Evolutionary conservation across 1,284 basidiomycete species (phyloP), one percentile per base, ranked within the genome.

Genomic region (Trichosporon faecale): DNA sequence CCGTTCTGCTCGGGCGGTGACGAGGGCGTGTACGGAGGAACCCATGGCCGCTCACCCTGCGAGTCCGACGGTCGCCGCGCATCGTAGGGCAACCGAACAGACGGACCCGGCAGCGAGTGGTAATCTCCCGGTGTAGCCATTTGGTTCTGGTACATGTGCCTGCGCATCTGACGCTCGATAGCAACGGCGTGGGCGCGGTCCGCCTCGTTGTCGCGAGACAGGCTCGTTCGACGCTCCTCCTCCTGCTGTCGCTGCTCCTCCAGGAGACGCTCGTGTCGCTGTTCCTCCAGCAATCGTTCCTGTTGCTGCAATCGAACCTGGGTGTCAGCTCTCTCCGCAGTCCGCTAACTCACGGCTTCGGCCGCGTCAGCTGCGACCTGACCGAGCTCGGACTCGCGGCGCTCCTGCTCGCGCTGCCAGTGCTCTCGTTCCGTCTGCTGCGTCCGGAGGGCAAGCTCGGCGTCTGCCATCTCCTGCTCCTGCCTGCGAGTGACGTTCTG

Each of bases 381-480:
- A 27, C 64, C 60, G 14, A 64, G 21, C n/a, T 70, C 31, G 2
- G 63, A 21, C 44, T 65, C 35, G 25, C 55, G 55, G 7, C 55
- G 55, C 12, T 29, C 14, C 61, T 69, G 70, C 70, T 70, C 68
- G 33, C 70, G 44, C 44, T 73, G 68, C 75, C 71, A 73, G 23
- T 71, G 68, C 40, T 79, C 80, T 52, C 80, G 76, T 69, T 84
- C 83, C 37, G 74, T 76, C 64, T 80, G 79, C 72, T 84, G 83
- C 64, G 81, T 80, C 49, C 74, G 73, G 64, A 78, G 70, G 1
- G 83, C 83, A 2, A 82, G 66, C 55, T 76, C 74, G 66, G 78
- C 76, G 67, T 84, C 83, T 44, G 74, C 76, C 23, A 21, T 7
- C 0, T 69, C 49, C 3, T 49, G 44, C 57, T 73, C 72, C 14